These are phyloP conservation scores for Globisporangium iwayamae DNA, from an alignment of 352 stramenopile genomes.

Conservation along the genomic window DNA sequence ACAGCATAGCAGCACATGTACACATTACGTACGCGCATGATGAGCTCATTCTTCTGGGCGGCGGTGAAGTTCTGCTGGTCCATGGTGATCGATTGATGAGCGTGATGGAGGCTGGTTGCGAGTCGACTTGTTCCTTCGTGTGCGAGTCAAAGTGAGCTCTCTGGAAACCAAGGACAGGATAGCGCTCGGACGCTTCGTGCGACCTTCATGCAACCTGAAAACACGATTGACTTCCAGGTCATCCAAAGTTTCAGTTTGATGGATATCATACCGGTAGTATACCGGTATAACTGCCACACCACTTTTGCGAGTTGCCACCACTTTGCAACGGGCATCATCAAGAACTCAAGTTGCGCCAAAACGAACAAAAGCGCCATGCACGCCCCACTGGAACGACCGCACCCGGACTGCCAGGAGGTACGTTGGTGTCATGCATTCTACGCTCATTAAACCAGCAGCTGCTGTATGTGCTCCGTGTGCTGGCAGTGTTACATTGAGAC, in stretches of 20 bases:
- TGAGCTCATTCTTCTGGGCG: conserved; percentile 82
- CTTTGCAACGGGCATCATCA: conserved; percentile 10
- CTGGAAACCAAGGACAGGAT: conserved; percentile 2
- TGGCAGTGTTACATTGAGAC: neutral
- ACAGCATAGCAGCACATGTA: neutral
- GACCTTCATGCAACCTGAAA: conserved; percentile 21
- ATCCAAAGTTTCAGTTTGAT: conserved; percentile 7
- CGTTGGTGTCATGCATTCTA: conserved; percentile 10
- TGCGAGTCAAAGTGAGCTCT: conserved; percentile 5
- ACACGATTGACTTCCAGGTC: neutral
- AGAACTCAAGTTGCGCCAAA: neutral
- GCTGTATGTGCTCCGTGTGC: neutral
- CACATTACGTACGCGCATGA: conserved; percentile 56
- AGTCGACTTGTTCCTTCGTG: conserved; percentile 15
- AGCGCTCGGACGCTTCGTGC: neutral
- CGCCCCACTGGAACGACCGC: conserved; percentile 70
- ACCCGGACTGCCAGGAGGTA: conserved; percentile 80
- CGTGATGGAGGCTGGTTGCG: neutral
- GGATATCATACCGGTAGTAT: neutral
- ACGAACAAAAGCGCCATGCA: conserved; percentile 43
- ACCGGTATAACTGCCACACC: neutral
- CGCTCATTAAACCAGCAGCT: neutral
- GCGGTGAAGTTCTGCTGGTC: conserved; percentile 74
- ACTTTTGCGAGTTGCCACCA: neutral
- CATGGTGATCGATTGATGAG: conserved; percentile 27